Base-by-base conservation (phyloP, 352 stramenopile genomes). In the Bremia lactucae region DNA sequence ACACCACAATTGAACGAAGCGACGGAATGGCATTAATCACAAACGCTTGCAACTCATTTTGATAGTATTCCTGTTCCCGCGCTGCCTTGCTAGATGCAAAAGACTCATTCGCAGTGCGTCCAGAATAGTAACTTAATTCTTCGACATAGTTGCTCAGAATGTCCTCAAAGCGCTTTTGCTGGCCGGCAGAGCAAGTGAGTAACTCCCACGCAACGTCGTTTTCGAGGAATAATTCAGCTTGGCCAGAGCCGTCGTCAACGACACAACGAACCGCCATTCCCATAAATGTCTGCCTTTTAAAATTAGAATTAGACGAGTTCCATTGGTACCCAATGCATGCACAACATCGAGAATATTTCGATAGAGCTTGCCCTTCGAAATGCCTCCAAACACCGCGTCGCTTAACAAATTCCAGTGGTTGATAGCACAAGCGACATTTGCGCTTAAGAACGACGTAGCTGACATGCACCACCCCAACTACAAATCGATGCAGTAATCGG, bases 381-480 rank as follows among this genome's bases (percentile, higher is more conserved):
- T 83, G 71, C 6, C 64, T 52, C 66, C 72, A 86, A 20, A 57
- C 39, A 2, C 59, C 52, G 19, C 62, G 62, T 9, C 46, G 58
- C n/a, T 54, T 73, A 14, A 81, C 36, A 4, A 86, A 41, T 6
- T 53, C 36, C 18, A 92, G 36, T 2, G 52, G 37, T 19, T 68
- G 54, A 14, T 87, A 64, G 36, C 80, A 92, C 19, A 55, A 43
- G 6, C 35, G 21, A 35, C 80, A 92, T 20, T 68, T 72, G 18
- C 72, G 67, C 49, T 92, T 92, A 4, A 92, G 38, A 1, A 86
- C 38, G 10, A 80, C 71, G 36, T 89, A 88, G 37, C 52, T 87
- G 6, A 90, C 43, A 31, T 92, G 77, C n/a, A 81, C 65, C 26
- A 89, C 66, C 4, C 62, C 55, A 20, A 84, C 72, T 0, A 83